A percentile compares a stretch with the other conserved stretches of the same genome.
Evolutionary conservation across 2,329 filamentous ascomycete species (phyloP).

Genomic region (Fusarium irregulare): DNA sequence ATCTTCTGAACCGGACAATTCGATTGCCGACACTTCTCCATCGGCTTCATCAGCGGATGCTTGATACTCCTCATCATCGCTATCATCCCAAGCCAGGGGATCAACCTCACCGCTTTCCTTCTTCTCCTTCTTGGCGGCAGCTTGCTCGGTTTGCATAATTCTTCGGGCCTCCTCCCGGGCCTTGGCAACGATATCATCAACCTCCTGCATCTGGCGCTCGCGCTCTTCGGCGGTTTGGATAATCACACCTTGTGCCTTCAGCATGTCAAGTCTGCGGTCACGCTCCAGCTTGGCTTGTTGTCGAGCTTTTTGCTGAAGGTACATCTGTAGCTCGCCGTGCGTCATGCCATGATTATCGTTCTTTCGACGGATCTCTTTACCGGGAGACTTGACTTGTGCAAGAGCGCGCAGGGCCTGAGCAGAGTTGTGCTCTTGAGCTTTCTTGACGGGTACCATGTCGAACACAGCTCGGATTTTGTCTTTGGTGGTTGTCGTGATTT

Average conservation of each 20-base stretch:
- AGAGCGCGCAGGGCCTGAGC: slow-evolving; percentile 77
- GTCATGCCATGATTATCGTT: slow-evolving; percentile 70
- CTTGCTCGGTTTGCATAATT: slow-evolving; percentile 81
- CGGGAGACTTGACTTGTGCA: slow-evolving; percentile 76
- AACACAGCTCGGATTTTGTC: slow-evolving; percentile 73
- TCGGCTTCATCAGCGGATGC: slow-evolving; percentile 54
- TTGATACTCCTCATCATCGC: slow-evolving; percentile 64
- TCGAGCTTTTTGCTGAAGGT: slow-evolving; percentile 77
- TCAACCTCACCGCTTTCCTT: slow-evolving; percentile 61
- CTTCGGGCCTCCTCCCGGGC: slow-evolving; percentile 80
- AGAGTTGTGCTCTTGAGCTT: slow-evolving; percentile 70
- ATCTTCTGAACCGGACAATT: slow-evolving; percentile 60
- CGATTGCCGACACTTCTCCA: slow-evolving; percentile 54
- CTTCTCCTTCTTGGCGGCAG: slow-evolving; percentile 74
- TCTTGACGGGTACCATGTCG: slow-evolving; percentile 72
- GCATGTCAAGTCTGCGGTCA: slow-evolving; percentile 78
- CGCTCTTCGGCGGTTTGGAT: slow-evolving; percentile 89
- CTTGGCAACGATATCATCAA: slow-evolving; percentile 89
- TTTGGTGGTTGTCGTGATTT: slow-evolving; percentile 66
- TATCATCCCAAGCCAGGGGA: slow-evolving; percentile 67
- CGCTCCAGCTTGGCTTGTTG: slow-evolving; percentile 84
- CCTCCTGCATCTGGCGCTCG: slow-evolving; percentile 81
- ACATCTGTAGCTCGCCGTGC: slow-evolving; percentile 73
- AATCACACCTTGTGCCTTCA: slow-evolving; percentile 82
- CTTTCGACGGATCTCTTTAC: slow-evolving; percentile 60